phyloP scores from a whole-genome alignment of 2,329 filamentous ascomycete genomes.

The Penicillium expansum region DNA sequence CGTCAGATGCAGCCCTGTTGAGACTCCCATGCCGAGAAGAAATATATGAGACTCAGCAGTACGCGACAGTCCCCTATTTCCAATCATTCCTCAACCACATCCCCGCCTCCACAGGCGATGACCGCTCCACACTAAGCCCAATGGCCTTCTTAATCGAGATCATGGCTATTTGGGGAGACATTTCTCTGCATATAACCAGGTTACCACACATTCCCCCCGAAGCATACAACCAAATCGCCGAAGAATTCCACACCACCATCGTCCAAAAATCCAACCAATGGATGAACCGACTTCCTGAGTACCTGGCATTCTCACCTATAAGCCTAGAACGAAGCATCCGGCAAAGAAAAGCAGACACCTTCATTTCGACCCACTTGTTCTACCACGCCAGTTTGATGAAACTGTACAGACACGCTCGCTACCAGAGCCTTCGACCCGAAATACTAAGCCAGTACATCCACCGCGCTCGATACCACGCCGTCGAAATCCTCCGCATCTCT shows the following conservation, averaged over 20 bases:
- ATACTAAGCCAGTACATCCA: constrained; percentile 48
- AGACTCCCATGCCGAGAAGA: constrained; percentile 62
- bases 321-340: constrained; percentile 59
- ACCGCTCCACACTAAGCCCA: constrained; percentile 45
- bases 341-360: constrained; percentile 56
- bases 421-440: constrained; percentile 43
- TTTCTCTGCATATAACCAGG: constrained; percentile 59
- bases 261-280: constrained; percentile 57
- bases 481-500: constrained; percentile 50
- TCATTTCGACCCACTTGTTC: constrained; percentile 64
- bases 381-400: constrained; percentile 64
- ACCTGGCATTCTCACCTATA: constrained; percentile 53
- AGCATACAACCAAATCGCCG: constrained; percentile 48
- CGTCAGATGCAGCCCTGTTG: constrained; percentile 64
- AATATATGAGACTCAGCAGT: constrained; percentile 60
- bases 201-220: constrained; percentile 45
- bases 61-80: constrained; percentile 60
- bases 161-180: constrained; percentile 63
- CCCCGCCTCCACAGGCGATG: constrained; percentile 34
- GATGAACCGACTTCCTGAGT: constrained; percentile 55
- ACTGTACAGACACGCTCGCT: constrained; percentile 60
- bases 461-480: constrained; percentile 53
- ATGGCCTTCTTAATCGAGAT: constrained; percentile 64
- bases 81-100: constrained; percentile 51
- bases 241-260: constrained; percentile 54